Evolutionary conservation across 257 asterid genomes (phyloP).

Genomic region (Fraxinus pennsylvanica): DNA sequence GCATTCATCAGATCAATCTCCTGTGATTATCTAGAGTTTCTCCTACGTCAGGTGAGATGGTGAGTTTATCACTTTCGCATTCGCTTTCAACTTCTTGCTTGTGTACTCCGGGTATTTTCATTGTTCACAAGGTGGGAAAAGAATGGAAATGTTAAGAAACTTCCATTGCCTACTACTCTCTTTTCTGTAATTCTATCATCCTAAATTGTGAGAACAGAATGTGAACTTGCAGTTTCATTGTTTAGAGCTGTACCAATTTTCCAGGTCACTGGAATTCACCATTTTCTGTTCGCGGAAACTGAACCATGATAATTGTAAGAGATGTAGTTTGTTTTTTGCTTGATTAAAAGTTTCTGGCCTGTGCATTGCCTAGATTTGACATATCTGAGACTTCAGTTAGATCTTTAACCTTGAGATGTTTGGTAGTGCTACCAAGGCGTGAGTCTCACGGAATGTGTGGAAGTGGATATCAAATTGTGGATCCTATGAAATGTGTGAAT

Average conservation of each 20-base stretch:
- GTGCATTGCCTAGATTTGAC: background rate
- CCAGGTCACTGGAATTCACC: background rate
- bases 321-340: background rate
- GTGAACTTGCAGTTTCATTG: background rate
- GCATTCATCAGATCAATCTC: background rate
- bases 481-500: too few species aligned
- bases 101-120: background rate
- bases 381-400: background rate
- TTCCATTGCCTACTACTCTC: background rate
- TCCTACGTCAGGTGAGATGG: background rate
- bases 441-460: too few species aligned
- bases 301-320: background rate
- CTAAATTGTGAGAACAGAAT: background rate
- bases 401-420: background rate
- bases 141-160: background rate
- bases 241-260: background rate
- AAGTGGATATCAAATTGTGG: too few species aligned
- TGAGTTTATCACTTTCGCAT: background rate
- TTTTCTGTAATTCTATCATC: background rate
- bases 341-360: background rate
- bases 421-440: too few species aligned
- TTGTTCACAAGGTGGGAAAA: background rate
- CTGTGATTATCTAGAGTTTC: background rate
- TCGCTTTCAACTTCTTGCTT: background rate
- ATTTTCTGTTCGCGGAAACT: background rate